Conservation (phyloP, 2,329 filamentous ascomycete genomes). For the Phoma herbarum region DNA sequence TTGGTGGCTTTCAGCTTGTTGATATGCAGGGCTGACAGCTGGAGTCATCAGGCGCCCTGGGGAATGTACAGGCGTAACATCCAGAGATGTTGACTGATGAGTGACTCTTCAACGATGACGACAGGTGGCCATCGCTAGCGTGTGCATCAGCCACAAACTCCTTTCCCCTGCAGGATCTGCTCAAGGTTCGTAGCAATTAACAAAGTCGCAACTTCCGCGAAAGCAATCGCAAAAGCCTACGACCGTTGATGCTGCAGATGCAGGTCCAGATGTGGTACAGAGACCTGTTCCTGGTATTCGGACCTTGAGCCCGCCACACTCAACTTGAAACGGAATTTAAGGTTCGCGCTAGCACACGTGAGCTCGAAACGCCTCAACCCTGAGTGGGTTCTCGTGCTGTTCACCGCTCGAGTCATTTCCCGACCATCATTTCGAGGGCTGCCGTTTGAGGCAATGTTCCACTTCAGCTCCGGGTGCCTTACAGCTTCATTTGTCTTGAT, state of each 20-base stretch:
- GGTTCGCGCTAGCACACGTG: slow-evolving; percentile 17
- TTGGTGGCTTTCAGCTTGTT: not conserved
- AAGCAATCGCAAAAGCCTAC: not conserved
- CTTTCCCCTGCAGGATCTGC: slow-evolving; percentile 10
- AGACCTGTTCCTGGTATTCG: not conserved
- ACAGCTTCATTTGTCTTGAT: not conserved
- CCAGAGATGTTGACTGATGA: slow-evolving; percentile 14
- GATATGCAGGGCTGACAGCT: not conserved
- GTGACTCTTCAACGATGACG: slow-evolving; percentile 33
- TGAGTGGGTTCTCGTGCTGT: slow-evolving; percentile 3
- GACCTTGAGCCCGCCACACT: not conserved
- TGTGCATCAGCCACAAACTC: slow-evolving; percentile 22
- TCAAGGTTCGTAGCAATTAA: slow-evolving; percentile 7
- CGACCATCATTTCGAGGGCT: not conserved
- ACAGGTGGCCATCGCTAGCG: slow-evolving; percentile 25
- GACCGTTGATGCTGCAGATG: not conserved
- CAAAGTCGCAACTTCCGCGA: not conserved
- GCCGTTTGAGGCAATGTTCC: not conserved
- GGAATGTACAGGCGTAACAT: slow-evolving; percentile 1
- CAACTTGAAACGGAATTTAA: slow-evolving; percentile 13
- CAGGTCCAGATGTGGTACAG: not conserved
- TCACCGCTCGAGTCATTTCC: slow-evolving; percentile 14
- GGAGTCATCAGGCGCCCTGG: slow-evolving; percentile 17
- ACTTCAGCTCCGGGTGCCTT: not conserved
- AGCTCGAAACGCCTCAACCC: slow-evolving; percentile 8